phyloP scores from a whole-genome alignment of 768 basidiomycete species.

The Xerocomus brunneocitrinus region DNA sequence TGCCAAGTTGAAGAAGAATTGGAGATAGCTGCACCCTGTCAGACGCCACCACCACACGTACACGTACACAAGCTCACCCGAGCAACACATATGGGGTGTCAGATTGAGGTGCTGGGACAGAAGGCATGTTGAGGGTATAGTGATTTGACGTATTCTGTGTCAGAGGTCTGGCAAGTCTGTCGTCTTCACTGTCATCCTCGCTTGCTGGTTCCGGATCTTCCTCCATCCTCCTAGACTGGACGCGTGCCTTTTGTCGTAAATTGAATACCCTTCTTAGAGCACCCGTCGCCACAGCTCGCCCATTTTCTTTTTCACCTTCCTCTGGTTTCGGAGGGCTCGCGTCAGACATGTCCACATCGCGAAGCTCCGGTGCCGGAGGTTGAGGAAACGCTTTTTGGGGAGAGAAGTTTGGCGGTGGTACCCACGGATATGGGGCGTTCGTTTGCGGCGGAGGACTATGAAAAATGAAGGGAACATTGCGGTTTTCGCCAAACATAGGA shows the following conservation, averaged over 20 bases:
- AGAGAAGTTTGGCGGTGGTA: constrained; percentile 57
- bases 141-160: constrained; percentile 66
- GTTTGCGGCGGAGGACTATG: constrained; percentile 46
- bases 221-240: constrained; percentile 20
- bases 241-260: constrained; percentile 49
- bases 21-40: constrained; percentile 62
- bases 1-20: constrained; percentile 90
- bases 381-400: constrained; percentile 56
- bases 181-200: constrained; percentile 47
- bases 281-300: constrained; percentile 57
- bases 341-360: constrained; percentile 76
- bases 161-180: constrained; percentile 34
- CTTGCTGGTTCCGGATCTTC: constrained; percentile 37
- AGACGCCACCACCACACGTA: constrained; percentile 12
- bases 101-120: constrained; percentile 49
- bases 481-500: constrained; percentile 61
- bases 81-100: constrained; percentile 79
- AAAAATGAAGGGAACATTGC: constrained; percentile 72
- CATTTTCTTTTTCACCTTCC: constrained; percentile 37
- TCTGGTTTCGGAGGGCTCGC: constrained; percentile 53
- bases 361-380: constrained; percentile 41
- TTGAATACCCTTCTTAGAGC: constrained; percentile 63
- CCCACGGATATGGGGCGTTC: constrained; percentile 53
- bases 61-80: constrained; percentile 51
- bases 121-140: constrained; percentile 78